These are phyloP conservation scores for Leishmania gerbilli DNA, from an alignment of 208 protist species.

Conservation along the genomic window DNA sequence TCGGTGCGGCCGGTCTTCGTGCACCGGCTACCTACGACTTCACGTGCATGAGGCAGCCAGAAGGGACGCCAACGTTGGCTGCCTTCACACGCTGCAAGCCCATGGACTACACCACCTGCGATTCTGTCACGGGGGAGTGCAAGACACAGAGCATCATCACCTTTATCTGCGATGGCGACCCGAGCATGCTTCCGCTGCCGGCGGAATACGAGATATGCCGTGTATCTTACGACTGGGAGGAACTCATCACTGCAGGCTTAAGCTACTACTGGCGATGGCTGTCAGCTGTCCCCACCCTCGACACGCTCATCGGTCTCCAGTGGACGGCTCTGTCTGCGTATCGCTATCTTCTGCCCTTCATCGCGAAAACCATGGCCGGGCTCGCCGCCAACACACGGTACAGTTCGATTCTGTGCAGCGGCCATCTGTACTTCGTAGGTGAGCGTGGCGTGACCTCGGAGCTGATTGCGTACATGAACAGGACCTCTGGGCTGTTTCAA, in stretches of 20 bases:
- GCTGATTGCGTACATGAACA: slow-evolving; percentile 40
- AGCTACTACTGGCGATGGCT: slow-evolving; percentile 14
- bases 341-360: not conserved
- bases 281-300: slow-evolving; percentile 36
- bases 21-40: slow-evolving; percentile 11
- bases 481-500: slow-evolving; percentile 29
- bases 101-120: not conserved
- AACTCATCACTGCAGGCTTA: not conserved
- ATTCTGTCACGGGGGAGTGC: not conserved
- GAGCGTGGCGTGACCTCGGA: slow-evolving; percentile 20
- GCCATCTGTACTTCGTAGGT: slow-evolving; percentile 58
- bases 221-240: not conserved
- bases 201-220: slow-evolving; percentile 13
- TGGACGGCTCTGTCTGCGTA: slow-evolving; percentile 37
- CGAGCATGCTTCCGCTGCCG: slow-evolving; percentile 26
- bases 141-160: not conserved
- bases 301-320: slow-evolving; percentile 47
- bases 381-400: slow-evolving; percentile 38
- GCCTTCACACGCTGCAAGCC: slow-evolving; percentile 1
- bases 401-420: slow-evolving; percentile 42
- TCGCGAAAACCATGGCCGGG: slow-evolving; percentile 9
- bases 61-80: not conserved
- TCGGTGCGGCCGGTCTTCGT: slow-evolving; percentile 13
- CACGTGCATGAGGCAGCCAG: slow-evolving; percentile 19
- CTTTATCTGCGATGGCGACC: slow-evolving; percentile 33